Base-by-base conservation (phyloP, 1,284 basidiomycete genomes). In the Ceratobasidium sp. region DNA sequence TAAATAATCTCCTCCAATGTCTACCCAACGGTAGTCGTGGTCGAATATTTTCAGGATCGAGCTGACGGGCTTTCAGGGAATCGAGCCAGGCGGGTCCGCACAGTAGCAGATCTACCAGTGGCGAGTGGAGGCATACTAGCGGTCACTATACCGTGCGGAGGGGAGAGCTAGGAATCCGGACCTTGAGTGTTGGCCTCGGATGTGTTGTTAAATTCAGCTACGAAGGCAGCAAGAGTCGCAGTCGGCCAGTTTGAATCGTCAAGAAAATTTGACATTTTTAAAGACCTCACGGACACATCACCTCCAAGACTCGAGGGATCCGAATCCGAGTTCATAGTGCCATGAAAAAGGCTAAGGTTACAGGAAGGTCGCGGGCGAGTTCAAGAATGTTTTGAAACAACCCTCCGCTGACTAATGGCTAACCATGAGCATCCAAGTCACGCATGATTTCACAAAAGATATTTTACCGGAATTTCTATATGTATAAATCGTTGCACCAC, bases 131-230 rank as follows among this genome's bases (percentile, higher is more conserved):
- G 25, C 7, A 30, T 38, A n/a, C 21, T 9, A 16, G 33, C 11
- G 49, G 46, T 51, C 51, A 51, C 14, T 38, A 5, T 49, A 25
- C 7, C 1, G 6, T 21, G 14, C 1, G 8, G 25, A 11, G 25
- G 25, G 25, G n/a, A n/a, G 16, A n/a, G 4, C 8, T 30, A 18
- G 23, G 48, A 36, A 21, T 18, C 42, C 66, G 30, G 54, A 69
- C 66, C 66, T 69, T 58, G 66, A 21, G 66, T 69, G 36, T 69
- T 69, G 16, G 54, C 14, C n/a, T 69, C 53, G 21, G 54, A 44
- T 18, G 40, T 9, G 18, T 69, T 33, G 12, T 48, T 18, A 25
- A 48, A 12, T 21, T 69, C 53, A 14, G 25, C 18, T 12, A 30
- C n/a, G 14, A 69, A 38, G n/a, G 51, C 11, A 9, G 16, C 8